Evolutionary conservation across 2,329 filamentous ascomycete species (phyloP), one percentile per base, ranked within the genome.

Genomic region (Penicillium vulpinum): DNA sequence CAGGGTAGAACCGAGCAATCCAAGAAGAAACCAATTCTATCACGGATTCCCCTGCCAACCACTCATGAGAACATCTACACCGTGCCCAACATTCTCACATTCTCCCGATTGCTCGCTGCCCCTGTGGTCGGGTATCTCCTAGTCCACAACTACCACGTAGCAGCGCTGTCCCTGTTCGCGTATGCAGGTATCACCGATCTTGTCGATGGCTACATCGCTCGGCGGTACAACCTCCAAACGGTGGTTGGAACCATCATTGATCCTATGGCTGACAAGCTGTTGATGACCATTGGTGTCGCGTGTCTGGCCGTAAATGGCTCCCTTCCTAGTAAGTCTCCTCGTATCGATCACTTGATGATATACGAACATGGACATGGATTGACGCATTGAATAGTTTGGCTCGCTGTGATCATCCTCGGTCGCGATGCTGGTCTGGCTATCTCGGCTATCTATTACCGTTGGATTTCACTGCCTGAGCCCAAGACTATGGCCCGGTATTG

Each of bases 231-330:
- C 49, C 83, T 91, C 56, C 89, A 94, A 74, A 97, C 94, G 0
- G 93, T 99, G 1, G 91, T 97, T 10, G 94, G 94, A 53, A 95
- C 91, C 53, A 86, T 99, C 29, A 91, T 99, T 60, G 92, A 96
- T 69, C 94, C 94, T 6, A 94, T 97, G 89, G 94, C 94, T 3
- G 94, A 99, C 76, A 99, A 99, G 78, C 84, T 86, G 9, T 83
- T 99, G 62, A 97, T 99, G 94, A 97, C 93, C 0, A 86, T 96
- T 56, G 77, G 96, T 67, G 95, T 93, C 0, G 87, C 93, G 13
- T 92, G 90, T 62, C 78, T 97, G 43, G 92, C 92, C 4, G 81
- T 89, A 60, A 92, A 96, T 67, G 92, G 91, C 4, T 84, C 86
- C 15, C 80, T 99, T 49, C 92, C 93, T 57, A 78, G 89, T 92